Conservation (phyloP, 176 grass and related monocot species). For the Dendrocalamus sinicus region DNA sequence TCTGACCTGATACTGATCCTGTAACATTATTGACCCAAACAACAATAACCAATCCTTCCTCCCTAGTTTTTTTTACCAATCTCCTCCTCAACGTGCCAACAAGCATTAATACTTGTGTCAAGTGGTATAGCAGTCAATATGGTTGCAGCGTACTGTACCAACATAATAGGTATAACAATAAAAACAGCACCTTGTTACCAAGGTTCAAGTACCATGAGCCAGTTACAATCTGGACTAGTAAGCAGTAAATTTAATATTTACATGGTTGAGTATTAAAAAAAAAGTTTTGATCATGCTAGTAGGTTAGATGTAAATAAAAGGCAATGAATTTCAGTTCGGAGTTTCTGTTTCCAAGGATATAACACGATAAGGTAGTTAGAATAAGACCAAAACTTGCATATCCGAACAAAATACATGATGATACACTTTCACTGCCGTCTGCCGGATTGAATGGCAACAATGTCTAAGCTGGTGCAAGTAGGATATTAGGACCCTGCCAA, state of each 20-base stretch:
- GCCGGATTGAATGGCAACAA: not conserved
- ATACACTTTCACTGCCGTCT: not conserved
- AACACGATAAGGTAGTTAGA: not conserved
- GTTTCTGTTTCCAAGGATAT: not conserved
- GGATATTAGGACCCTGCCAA: constrained; percentile 14
- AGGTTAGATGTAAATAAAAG: not conserved
- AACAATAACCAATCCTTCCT: not conserved
- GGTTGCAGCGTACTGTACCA: not conserved
- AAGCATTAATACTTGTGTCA: not conserved
- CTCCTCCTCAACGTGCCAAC: not conserved
- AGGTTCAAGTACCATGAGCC: not conserved
- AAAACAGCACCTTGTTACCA: constrained; percentile 2
- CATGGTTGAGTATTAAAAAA: not conserved
- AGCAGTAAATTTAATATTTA: not conserved
- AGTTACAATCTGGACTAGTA: not conserved
- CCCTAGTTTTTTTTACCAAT: not conserved
- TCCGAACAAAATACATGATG: not conserved
- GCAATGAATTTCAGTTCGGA: not conserved
- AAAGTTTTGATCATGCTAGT: not conserved
- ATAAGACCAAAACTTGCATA: not conserved
- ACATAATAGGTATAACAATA: not conserved
- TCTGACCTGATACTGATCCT: not conserved
- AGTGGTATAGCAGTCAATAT: not conserved
- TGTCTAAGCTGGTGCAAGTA: not conserved
- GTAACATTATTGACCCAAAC: not conserved